Percentiles rank a stretch among this genome's conserved stretches.
Conservation (phyloP, 495 filamentous ascomycete species). For the Neurospora sp. region DNA sequence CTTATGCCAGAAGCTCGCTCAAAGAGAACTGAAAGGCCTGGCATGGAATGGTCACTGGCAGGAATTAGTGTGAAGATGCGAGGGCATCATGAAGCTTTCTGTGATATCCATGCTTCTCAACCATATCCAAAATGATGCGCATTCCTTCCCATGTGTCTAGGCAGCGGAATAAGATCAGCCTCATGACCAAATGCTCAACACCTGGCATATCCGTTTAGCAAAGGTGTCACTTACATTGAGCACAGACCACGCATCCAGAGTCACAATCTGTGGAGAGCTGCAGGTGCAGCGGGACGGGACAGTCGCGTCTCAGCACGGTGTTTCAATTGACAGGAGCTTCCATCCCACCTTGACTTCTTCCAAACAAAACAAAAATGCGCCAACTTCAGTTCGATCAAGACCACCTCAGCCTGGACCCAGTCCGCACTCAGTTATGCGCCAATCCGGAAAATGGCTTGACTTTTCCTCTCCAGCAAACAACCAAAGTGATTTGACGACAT, state of each 20-base stretch:
- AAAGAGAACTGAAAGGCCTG: background rate
- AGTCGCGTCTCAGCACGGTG: background rate
- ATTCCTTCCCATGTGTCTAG: background rate
- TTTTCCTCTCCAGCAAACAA: background rate
- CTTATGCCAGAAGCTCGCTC: background rate
- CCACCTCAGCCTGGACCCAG: background rate
- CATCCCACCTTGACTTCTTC: background rate
- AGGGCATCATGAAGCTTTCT: background rate
- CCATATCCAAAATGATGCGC: background rate
- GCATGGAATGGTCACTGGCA: background rate
- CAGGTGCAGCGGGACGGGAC: background rate
- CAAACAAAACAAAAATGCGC: background rate
- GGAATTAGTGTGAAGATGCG: background rate
- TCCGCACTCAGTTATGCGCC: background rate
- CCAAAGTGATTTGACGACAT: slow-evolving; percentile 1
- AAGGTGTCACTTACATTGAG: background rate
- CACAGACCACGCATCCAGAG: background rate
- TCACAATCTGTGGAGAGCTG: background rate
- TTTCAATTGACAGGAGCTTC: background rate
- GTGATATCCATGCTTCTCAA: background rate
- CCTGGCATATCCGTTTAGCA: background rate
- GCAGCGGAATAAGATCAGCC: background rate
- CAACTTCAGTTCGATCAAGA: background rate
- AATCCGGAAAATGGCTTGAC: slow-evolving; percentile 3
- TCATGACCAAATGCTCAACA: background rate